Percentiles rank a stretch among this genome's conserved stretches.
These are phyloP conservation scores for Globisporangium camurandrum DNA, from an alignment of 352 stramenopile genomes.

Conservation along the genomic window DNA sequence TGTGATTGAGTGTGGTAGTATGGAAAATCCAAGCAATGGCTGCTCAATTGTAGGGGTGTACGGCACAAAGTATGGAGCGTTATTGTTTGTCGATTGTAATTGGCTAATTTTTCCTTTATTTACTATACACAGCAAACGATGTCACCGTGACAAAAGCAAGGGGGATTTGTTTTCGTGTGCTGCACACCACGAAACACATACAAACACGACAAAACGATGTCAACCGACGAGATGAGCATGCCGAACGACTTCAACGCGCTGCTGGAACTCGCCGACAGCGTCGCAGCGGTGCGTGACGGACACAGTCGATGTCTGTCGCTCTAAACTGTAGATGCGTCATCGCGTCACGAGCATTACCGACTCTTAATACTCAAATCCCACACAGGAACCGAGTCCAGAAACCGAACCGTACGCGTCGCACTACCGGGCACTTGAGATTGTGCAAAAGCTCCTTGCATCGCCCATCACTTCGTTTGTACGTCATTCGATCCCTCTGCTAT, in stretches of 20 bases:
- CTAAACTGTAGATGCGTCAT: background rate
- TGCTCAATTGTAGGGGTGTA: too few relatives aligned
- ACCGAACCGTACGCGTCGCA: slow-evolving; percentile 36
- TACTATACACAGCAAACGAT: too few relatives aligned
- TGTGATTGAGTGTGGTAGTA: too few relatives aligned
- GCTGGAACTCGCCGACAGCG: slow-evolving; percentile 21
- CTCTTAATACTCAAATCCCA: background rate
- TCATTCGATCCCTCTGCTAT: too few relatives aligned
- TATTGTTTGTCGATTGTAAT: too few relatives aligned
- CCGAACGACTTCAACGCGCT: slow-evolving; percentile 26
- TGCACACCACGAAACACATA: too few relatives aligned
- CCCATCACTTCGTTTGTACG: slow-evolving; percentile 21
- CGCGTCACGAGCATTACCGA: slow-evolving; percentile 5
- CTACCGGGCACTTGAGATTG: slow-evolving; percentile 46
- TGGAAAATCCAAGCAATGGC: too few relatives aligned
- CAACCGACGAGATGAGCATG: slow-evolving; percentile 6
- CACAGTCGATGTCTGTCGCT: background rate
- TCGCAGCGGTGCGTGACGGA: slow-evolving; percentile 18
- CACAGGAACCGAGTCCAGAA: slow-evolving; percentile 37
- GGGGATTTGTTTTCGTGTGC: too few relatives aligned
- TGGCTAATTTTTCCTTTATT: too few relatives aligned
- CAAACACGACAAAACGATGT: too few relatives aligned
- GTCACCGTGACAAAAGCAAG: too few relatives aligned
- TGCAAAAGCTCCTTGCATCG: slow-evolving; percentile 43
- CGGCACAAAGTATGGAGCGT: too few relatives aligned